phyloP scores from a whole-genome alignment of 495 filamentous ascomycete genomes.

The Geoglossum glabrum region DNA sequence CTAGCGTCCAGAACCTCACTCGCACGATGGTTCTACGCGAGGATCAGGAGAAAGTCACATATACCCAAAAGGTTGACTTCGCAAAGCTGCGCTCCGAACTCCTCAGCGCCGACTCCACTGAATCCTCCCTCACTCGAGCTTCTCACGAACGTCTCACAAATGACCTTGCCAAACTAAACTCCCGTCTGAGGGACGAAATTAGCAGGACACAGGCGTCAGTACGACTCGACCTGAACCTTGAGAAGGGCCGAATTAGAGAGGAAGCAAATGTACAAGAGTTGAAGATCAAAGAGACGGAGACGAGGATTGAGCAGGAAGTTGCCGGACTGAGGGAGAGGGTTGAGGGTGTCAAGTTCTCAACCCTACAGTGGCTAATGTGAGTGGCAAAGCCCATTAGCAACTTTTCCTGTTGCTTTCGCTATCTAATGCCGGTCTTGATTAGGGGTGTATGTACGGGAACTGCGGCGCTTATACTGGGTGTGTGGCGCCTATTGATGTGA shows the following conservation, averaged over 20 bases:
- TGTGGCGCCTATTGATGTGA: conserved; percentile 67
- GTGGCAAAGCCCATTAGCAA: conserved; percentile 6
- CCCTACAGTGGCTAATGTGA: conserved; percentile 89
- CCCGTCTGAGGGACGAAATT: conserved; percentile 78
- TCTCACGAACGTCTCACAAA: conserved; percentile 86
- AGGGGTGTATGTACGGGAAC: conserved; percentile 87
- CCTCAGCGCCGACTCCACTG: conserved; percentile 71
- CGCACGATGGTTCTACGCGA: conserved; percentile 98
- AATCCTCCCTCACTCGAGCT: conserved; percentile 67
- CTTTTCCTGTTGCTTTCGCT: background rate
- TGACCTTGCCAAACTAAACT: conserved; percentile 82
- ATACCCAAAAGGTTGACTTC: conserved; percentile 98
- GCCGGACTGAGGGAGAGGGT: conserved; percentile 76
- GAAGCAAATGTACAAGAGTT: conserved; percentile 94
- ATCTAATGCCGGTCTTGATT: background rate
- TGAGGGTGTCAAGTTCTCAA: conserved; percentile 94
- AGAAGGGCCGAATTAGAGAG: conserved; percentile 92
- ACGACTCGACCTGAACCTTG: conserved; percentile 78
- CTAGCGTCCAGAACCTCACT: conserved; percentile 81
- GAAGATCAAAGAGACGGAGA: conserved; percentile 98
- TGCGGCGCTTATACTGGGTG: conserved; percentile 83
- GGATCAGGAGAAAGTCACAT: conserved; percentile 68
- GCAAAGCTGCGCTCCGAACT: conserved; percentile 95
- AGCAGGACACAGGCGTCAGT: conserved; percentile 82
- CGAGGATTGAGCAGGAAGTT: conserved; percentile 93